Evolutionary conservation across 441 rosid genomes (phyloP), one percentile per base, ranked within the genome.

Genomic region (Capsella rubella): DNA sequence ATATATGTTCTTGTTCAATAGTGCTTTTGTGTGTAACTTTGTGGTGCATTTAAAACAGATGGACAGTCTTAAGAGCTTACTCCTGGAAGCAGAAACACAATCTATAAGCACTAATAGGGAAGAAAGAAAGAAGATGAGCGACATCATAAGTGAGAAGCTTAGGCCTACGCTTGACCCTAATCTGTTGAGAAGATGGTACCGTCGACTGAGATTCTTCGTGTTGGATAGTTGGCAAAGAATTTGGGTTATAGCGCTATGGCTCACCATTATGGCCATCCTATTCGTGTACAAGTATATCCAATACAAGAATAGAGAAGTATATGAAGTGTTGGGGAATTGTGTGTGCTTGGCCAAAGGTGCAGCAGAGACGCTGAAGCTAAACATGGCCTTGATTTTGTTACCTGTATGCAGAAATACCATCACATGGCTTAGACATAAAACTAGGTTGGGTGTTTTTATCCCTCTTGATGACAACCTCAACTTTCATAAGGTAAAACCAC

Each of bases 261-360:
- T 88, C 8, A 75, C 58, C 3, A 55, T 66, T 5, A 78, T 84
- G 85, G 81, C 77, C 3, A 82, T 78, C 8, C 82, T 88, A 3
- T 88, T 86, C 40, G 35, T 68, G 34, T 88, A 80, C 78, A 88
- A 88, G 64, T 88, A 63, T 21, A 55, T 80, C 16, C 85, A 88
- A 45, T 88, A 88, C 57, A 52, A 62, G 37, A 50, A 69, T 25
- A 79, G 77, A 64, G 83, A 71, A 57, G 89, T 82, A 5, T 84
- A 64, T 78, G 16, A 69, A 8, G 85, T 88, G 13, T 67, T 87
- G 83, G 88, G 90, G 6, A 35, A 64, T 45, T 87, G 88, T 50
- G 86, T 86, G 15, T 87, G 90, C 71, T 54, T 86, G 27, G 92
- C 92, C 27, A 87, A 87, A 71, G 88, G 88, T 16, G 79, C 85